Conservation (phyloP, 441 rosid species). For the Manihot esculenta region DNA sequence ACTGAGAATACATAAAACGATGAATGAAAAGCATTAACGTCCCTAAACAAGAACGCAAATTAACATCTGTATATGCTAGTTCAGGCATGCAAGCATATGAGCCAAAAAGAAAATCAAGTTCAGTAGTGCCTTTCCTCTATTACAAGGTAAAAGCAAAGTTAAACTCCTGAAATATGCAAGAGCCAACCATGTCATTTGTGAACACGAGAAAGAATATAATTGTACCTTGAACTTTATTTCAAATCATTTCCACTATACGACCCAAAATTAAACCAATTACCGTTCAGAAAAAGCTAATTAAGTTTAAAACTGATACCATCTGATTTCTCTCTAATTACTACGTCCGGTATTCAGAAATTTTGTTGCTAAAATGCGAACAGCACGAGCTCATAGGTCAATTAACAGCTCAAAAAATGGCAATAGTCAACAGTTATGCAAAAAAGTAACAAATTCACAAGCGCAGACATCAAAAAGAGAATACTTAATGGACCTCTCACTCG, state of each 20-base stretch:
- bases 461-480: constrained; percentile 11
- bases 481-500: constrained; percentile 3
- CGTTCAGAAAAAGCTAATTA: background rate
- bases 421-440: background rate
- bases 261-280: background rate
- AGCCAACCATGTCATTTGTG: too few relatives aligned
- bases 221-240: background rate
- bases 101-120: background rate
- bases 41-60: background rate
- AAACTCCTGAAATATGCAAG: background rate
- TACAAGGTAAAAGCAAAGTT: background rate
- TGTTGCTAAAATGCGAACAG: background rate
- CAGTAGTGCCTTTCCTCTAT: background rate
- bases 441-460: background rate
- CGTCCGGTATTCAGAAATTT: background rate
- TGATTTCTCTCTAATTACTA: background rate
- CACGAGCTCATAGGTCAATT: background rate
- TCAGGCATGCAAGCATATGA: background rate
- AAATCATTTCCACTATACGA: background rate
- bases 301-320: background rate
- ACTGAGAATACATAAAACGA: background rate
- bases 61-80: background rate
- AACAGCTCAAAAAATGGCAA: background rate
- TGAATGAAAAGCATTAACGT: background rate
- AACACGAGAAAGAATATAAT: background rate